These are phyloP conservation scores for Musa beccarii DNA, from an alignment of 176 grass and related monocot species.

Conservation along the genomic window DNA sequence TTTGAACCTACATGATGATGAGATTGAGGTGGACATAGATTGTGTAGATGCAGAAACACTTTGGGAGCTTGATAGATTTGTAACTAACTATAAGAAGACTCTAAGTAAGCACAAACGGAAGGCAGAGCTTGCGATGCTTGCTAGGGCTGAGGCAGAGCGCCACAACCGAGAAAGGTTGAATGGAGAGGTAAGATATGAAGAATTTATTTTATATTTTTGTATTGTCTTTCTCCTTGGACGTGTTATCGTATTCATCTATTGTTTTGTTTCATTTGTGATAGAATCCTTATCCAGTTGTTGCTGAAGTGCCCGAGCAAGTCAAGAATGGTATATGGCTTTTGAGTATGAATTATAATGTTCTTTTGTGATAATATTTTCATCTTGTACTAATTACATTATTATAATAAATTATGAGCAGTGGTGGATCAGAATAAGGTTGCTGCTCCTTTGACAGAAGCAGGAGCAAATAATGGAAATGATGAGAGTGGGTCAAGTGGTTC, in stretches of 20 bases:
- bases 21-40: conserved; percentile 98
- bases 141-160: conserved; percentile 48
- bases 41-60: conserved; percentile 93
- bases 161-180: conserved; percentile 31
- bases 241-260: not conserved
- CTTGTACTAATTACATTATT: conserved; percentile 12
- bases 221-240: not conserved
- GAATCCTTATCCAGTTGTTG: conserved; percentile 35
- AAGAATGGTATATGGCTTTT: conserved; percentile 27
- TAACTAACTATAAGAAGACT: conserved; percentile 92
- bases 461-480: conserved; percentile 43
- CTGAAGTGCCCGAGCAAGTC: conserved; percentile 35
- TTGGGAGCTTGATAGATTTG: conserved; percentile 98
- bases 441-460: conserved; percentile 31
- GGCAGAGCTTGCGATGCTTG: conserved; percentile 75
- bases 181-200: conserved; percentile 37
- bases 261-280: conserved; percentile 10
- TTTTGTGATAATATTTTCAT: conserved; percentile 10
- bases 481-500: conserved; percentile 68
- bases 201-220: not conserved
- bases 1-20: conserved; percentile 81
- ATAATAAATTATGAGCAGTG: conserved; percentile 19
- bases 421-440: conserved; percentile 49
- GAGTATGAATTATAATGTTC: not conserved
- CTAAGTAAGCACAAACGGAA: conserved; percentile 94